A percentile compares a stretch with the other conserved stretches of the same genome.
Evolutionary conservation across 306 rosid genomes (phyloP).

Genomic region (Cyamopsis tetragonoloba): DNA sequence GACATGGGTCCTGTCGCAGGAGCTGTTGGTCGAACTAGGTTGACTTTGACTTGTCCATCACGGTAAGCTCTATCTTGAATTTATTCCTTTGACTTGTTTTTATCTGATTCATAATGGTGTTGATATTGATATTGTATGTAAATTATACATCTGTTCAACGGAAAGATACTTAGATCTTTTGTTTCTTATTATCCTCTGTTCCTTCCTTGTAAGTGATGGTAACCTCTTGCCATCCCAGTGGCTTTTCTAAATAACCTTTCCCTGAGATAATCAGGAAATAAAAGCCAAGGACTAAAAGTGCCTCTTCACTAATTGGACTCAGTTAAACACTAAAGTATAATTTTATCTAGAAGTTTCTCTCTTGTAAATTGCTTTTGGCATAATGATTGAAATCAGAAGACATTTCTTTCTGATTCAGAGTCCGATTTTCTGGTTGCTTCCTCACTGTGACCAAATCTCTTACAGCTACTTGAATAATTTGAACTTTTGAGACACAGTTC

Average conservation of each 20-base stretch:
- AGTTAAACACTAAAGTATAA: not conserved
- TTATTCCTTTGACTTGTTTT: conserved; percentile 1
- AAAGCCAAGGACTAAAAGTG: not conserved
- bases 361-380: not conserved
- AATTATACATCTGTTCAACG: not conserved
- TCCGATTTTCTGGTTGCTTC: not conserved
- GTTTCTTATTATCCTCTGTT: not conserved
- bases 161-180: not conserved
- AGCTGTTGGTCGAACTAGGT: conserved; percentile 72
- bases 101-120: not conserved
- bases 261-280: not conserved
- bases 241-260: conserved; percentile 5
- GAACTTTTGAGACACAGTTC: not conserved
- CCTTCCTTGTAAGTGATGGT: not conserved
- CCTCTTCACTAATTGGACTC: not conserved
- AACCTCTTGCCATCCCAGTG: conserved; percentile 5
- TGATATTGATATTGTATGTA: not conserved
- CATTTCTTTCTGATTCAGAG: not conserved
- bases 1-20: conserved; percentile 99
- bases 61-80: conserved; percentile 45
- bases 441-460: conserved; percentile 1
- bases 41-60: conserved; percentile 89
- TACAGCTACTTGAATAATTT: conserved; percentile 7
- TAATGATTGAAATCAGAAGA: not conserved
- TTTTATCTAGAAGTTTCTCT: conserved; percentile 1